Base-by-base conservation (phyloP, 2,329 filamentous ascomycete species). In the Neoarthrinium moseri region DNA sequence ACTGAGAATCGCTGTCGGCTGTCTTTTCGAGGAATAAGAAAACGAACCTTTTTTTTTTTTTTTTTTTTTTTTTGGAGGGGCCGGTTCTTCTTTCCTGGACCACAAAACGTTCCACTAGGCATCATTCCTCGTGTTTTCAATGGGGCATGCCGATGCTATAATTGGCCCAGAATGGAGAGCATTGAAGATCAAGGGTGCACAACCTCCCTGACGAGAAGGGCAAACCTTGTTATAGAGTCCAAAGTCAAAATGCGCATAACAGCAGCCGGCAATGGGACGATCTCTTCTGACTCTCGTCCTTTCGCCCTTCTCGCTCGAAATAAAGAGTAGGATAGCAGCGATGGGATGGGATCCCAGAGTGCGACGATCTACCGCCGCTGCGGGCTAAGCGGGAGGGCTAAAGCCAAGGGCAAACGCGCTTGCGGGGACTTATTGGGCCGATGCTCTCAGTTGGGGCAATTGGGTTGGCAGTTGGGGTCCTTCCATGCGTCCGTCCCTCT, bases 381-480 rank as follows among this genome's bases (percentile, higher is more conserved):
- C 29, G 21, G 35, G 20, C 20, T 38, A 12, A 24, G 6, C 37
- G 37, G 37, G 37, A 40, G 37, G n/a, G 37, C 37, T 40, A 40
- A 22, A 23, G 37, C n/a, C n/a, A 23, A 40, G 30, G 37, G 37
- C 11, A 40, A 35, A 22, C 33, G 33, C 33, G 18, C 33, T 35
- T 35, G 33, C 22, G 20, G 37, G 37, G 23, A 18, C 23, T 29
- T 11, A 30, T 40, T 40, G 37, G 17, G 37, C 23, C 37, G 37
- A 29, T 40, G 37, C 37, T 40, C 22, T 27, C 23, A 29, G n/a
- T 32, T 32, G 29, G 29, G 29, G 29, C 29, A 32, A 4, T 30
- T 30, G 27, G 27, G 27, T 30, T 30, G 27, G 27, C 27, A 30
- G 27, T 32, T 32, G 29, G 29, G 29, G 29, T 32, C 29, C 29